Percentiles rank a stretch among this genome's conserved stretches.
phyloP scores from a whole-genome alignment of 352 stramenopile species.

The Globisporangium carolinianum region DNA sequence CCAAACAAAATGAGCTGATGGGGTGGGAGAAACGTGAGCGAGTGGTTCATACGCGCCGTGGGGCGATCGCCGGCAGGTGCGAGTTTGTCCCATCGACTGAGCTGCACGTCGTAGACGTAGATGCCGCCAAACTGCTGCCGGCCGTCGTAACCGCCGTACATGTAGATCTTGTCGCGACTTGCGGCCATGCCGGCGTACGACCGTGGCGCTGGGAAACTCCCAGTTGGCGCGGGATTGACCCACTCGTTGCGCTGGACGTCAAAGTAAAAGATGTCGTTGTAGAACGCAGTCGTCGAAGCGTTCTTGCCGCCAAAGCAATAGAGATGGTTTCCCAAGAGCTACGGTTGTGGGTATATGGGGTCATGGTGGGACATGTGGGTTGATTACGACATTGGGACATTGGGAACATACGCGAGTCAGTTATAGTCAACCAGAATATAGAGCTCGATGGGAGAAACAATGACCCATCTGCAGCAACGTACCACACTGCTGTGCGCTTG shows the following conservation, averaged over 20 bases:
- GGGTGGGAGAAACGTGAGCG: constrained; percentile 38
- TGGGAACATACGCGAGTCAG: too few species aligned
- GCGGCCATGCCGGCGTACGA: constrained; percentile 46
- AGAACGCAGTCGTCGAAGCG: constrained; percentile 33
- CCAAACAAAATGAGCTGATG: constrained; percentile 59
- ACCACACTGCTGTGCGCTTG: constrained; percentile 61
- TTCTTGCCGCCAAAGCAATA: constrained; percentile 74
- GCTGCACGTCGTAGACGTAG: constrained; percentile 44
- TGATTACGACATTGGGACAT: too few species aligned
- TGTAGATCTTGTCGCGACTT: constrained; percentile 48
- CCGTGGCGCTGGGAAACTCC: constrained; percentile 30
- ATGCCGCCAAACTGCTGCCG: constrained; percentile 52
- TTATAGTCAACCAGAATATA: background rate
- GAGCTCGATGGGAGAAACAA: background rate
- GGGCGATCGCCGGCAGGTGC: constrained; percentile 26
- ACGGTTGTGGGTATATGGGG: background rate
- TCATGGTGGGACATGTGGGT: background rate
- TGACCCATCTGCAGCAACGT: constrained; percentile 2
- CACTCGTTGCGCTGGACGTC: constrained; percentile 56
- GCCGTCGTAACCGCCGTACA: constrained; percentile 54
- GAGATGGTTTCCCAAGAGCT: constrained; percentile 48
- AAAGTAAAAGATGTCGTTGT: constrained; percentile 76
- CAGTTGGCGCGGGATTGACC: constrained; percentile 24
- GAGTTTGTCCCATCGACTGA: constrained; percentile 52
- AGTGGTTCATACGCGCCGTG: constrained; percentile 50